Conservation (phyloP, 31 red algal genomes). For the Asparagopsis taxiformis region DNA sequence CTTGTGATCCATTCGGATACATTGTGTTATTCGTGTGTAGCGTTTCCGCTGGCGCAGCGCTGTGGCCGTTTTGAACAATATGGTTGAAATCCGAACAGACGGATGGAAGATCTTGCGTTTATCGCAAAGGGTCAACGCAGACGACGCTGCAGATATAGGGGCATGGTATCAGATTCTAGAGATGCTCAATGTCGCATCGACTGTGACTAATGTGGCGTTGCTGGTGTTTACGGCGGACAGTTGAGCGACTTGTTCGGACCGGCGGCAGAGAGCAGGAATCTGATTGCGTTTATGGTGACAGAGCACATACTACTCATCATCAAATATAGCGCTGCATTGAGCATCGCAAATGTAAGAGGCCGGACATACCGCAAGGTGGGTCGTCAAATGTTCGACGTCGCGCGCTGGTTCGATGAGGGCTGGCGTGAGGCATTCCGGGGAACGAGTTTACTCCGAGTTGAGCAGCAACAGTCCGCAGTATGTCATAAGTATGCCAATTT, state of each 20-base stretch:
- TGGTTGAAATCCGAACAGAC: slow-evolving; percentile 69
- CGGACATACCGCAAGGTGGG: slow-evolving; percentile 29
- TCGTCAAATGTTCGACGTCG: slow-evolving; percentile 60
- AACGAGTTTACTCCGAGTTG: slow-evolving; percentile 34
- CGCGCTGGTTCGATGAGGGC: slow-evolving; percentile 54
- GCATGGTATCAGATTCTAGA: slow-evolving; percentile 79
- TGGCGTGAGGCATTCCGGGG: slow-evolving; percentile 70
- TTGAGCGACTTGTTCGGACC: slow-evolving; percentile 26
- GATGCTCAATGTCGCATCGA: slow-evolving; percentile 64
- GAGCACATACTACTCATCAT: slow-evolving; percentile 75
- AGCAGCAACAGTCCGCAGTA: slow-evolving; percentile 19
- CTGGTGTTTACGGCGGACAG: slow-evolving; percentile 69
- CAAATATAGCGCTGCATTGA: slow-evolving; percentile 48
- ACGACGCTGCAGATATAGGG: slow-evolving; percentile 80
- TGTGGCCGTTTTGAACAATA: slow-evolving; percentile 60
- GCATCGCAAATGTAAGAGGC: slow-evolving; percentile 46
- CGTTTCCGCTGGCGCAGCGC: slow-evolving; percentile 63
- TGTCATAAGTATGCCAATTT: slow-evolving; percentile 33
- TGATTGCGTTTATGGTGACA: slow-evolving; percentile 69
- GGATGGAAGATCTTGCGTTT: slow-evolving; percentile 67
- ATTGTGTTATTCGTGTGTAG: slow-evolving; percentile 60
- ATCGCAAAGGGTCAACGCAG: slow-evolving; percentile 55
- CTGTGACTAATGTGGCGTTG: slow-evolving; percentile 60
- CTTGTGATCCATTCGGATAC: slow-evolving; percentile 76
- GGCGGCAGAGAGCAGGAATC: neutral